Evolutionary conservation across 306 rosid species (phyloP), one percentile per base, ranked within the genome.

Genomic region (Cucumis hystrix): DNA sequence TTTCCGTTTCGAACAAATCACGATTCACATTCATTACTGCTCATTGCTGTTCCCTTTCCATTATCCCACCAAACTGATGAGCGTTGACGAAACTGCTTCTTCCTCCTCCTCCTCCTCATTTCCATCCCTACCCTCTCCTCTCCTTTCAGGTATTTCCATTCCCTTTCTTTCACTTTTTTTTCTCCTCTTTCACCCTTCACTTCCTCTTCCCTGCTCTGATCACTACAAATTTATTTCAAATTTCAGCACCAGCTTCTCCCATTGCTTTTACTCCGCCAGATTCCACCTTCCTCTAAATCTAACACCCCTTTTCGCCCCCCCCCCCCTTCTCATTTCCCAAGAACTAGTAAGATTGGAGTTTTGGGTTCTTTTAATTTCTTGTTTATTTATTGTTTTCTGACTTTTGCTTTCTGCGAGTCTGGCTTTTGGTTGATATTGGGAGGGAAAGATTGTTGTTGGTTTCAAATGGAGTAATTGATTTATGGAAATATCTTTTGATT

Each of bases 71-170:
- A 37, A 18, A 17, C 8, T 68, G 56, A 68, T 12, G 74, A 43
- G 57, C 75, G 56, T 69, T 69, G 75, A 69, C 39, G 75, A 45
- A 43, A 20, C 35, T 69, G n/a, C 39, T 69, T 60, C 75, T 69
- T 18, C 75, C 37, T n/a, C 35, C 39, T 69, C 35, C 2, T 41
- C 75, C 39, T 20, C 37, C 39, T 69, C 16, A 45, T 43, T 23
- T 43, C 39, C 57, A 69, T 12, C 57, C 57, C 75, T 43, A 69
- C 6, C 45, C 45, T 41, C 25, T 23, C 25, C 74, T 69, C 75
- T 69, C 39, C 3, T 45, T 21, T 69, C 75, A 69, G 75, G 75
- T 69, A 69, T 60, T 20, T 41, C 30, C 30, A 51, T 14, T 25
- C n/a, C 56, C 18, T 25, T 43, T 67, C 35, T 18, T 52, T 16